Conservation (phyloP, 108 stramenopile species). For the Nitzschia sp. region DNA sequence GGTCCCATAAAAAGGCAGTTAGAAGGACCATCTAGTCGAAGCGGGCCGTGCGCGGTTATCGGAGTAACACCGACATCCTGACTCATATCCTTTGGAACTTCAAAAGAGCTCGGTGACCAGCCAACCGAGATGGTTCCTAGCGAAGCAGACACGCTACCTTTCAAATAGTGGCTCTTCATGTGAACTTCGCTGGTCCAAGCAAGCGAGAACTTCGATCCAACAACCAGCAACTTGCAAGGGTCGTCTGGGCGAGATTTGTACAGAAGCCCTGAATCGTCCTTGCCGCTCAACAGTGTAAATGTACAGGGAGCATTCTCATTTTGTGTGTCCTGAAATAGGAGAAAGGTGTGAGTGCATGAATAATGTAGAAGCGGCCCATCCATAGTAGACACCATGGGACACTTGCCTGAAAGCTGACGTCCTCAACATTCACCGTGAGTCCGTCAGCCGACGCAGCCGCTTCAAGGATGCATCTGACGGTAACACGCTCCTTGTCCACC, state of each 20-base stretch:
- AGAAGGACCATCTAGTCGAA: constrained; percentile 38
- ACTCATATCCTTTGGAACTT: constrained; percentile 26
- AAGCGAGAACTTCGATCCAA: constrained; percentile 56
- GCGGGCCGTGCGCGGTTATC: constrained; percentile 63
- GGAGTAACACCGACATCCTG: background rate
- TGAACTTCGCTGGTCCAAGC: constrained; percentile 45
- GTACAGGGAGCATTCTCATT: background rate
- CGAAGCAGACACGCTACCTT: constrained; percentile 34
- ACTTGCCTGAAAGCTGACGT: constrained; percentile 60
- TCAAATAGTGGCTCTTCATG: constrained; percentile 28
- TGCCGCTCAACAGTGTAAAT: constrained; percentile 17
- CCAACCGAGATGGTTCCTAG: constrained; percentile 62
- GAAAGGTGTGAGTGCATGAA: background rate
- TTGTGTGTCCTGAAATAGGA: background rate
- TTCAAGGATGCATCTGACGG: constrained; percentile 50
- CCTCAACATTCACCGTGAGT: constrained; percentile 41
- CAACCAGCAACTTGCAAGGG: constrained; percentile 22
- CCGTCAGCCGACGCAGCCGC: constrained; percentile 38
- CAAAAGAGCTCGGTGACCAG: constrained; percentile 62
- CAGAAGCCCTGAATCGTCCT: constrained; percentile 23
- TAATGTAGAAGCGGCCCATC: background rate
- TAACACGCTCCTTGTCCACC: constrained; percentile 58
- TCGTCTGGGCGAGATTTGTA: constrained; percentile 26
- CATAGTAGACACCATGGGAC: background rate
- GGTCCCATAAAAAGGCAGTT: constrained; percentile 67